Evolutionary conservation across 1,139 yeast species (phyloP), one percentile per base, ranked within the genome.

Genomic region (Blastobotrys ciferrii): DNA sequence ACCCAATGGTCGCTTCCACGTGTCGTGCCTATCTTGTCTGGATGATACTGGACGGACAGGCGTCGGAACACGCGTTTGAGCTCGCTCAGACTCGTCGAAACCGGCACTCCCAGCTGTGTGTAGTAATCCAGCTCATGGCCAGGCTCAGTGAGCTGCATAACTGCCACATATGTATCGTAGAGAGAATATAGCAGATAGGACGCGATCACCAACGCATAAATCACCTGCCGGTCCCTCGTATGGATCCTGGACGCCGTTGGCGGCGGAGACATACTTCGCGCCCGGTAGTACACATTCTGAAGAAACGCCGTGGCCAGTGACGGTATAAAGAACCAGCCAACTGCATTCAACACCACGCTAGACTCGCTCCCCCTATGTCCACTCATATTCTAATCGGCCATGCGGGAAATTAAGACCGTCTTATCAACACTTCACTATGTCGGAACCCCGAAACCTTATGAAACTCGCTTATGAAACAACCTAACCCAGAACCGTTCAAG

Each of bases 41-140:
- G 73, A 43, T 69, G 73, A 41, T 56, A 53, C 15, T 46, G 45
- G 13, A 60, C 46, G 9, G 67, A 58, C 49, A 66, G 53, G 35
- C 48, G 47, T 9, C 69, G 53, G 47, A 53, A 65, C 12, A 50
- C 53, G 11, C 52, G 43, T 42, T 56, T 40, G 20, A 66, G 42
- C 2, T 52, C 53, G 25, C 46, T 48, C 7, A 49, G 48, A 12
- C 53, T 51, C 11, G 47, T 52, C 6, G 43, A 43, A 4, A 48
- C 44, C 3, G 55, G 44, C 3, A 58, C 46, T 13, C 52, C 53
- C 7, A 60, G 48, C 30, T 49, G 41, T 4, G 45, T 37, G 44
- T 60, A 60, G 41, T 47, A 54, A 2, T 25, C 20, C 33, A 18
- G 25, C 30, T 48, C 39, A 15, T 45, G 41, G 13, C 43, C 48